Evolutionary conservation across 2,329 filamentous ascomycete species (phyloP).

Genomic region (Torrubiella hemipterigena): DNA sequence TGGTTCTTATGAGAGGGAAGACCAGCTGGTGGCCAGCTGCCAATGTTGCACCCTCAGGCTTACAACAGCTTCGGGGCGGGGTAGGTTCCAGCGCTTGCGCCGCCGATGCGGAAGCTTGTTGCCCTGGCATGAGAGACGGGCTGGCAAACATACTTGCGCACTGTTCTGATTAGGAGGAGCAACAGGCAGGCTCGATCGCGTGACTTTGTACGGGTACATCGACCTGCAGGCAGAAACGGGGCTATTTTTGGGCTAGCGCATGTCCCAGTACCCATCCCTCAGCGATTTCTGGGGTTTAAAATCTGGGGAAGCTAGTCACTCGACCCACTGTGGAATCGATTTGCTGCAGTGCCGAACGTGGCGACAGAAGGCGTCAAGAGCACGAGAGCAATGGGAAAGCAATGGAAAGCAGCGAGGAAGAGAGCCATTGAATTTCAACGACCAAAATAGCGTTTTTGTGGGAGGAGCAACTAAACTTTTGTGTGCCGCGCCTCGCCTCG

Average conservation of each 20-base stretch:
- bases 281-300: constrained; percentile 12
- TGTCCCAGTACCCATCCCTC: constrained; percentile 8
- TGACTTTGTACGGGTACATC: not conserved
- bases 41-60: constrained; percentile 1
- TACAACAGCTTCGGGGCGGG: not conserved
- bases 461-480: no score
- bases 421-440: no score
- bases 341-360: constrained; percentile 4
- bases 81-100: not conserved
- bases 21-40: constrained; percentile 9
- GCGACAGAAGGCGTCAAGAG: not conserved
- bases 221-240: not conserved
- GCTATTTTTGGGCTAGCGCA: constrained; percentile 5
- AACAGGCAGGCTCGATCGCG: no score
- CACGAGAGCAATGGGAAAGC: not conserved
- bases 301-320: constrained; percentile 14
- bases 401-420: no score
- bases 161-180: no score
- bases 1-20: constrained; percentile 17
- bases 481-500: no score
- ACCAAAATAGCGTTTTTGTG: no score
- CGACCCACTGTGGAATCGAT: constrained; percentile 9
- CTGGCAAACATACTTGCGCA: no score
- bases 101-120: not conserved
- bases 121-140: not conserved